Evolutionary conservation across 106 monocot genomes (phyloP), one percentile per base, ranked within the genome.

Genomic region (Dioscorea alata): DNA sequence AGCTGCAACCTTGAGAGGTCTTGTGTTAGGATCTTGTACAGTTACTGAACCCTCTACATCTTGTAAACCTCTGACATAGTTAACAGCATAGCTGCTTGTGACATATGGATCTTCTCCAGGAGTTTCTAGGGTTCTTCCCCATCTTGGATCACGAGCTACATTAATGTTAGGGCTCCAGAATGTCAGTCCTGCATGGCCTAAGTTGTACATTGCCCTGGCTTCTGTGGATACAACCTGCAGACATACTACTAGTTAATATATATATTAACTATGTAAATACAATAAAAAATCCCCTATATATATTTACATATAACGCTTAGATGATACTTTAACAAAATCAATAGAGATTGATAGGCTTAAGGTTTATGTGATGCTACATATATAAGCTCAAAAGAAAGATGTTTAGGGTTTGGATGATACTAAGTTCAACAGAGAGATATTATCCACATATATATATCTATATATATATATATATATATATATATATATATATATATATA

Each of bases 161-260:
- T 51, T 51, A 4, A 51, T 51, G 51, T 71, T 71, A 13, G 71
- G 71, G 60, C 71, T 71, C 71, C 71, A 71, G 60, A 35, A 71
- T 13, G 71, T 71, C 42, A 71, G 49, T 57, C 71, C 71, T 7
- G 71, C 58, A 9, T 59, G 60, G 4, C 71, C 59, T 34, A 60
- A 2, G 48, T 71, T 71, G 60, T 71, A 61, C 71, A 71, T 71
- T 5, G 71, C 71, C 24, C 71, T 48, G 0, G 71, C 71, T 18
- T 71, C 71, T 13, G 71, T 71, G 22, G 71, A 71, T 4, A 61
- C 60, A 21, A 71, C 71, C 71, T 71, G 54, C 23, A 51, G 1
- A 12, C 4, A 51, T 3, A 28, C 28, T 28, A 28, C 28, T 28
- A 1, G 28, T 28, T 28, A 28, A 28, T 28, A 28, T 28, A 28